Conservation (phyloP, 192 early-diverging fungal species). For the Obelidium mucronatum region DNA sequence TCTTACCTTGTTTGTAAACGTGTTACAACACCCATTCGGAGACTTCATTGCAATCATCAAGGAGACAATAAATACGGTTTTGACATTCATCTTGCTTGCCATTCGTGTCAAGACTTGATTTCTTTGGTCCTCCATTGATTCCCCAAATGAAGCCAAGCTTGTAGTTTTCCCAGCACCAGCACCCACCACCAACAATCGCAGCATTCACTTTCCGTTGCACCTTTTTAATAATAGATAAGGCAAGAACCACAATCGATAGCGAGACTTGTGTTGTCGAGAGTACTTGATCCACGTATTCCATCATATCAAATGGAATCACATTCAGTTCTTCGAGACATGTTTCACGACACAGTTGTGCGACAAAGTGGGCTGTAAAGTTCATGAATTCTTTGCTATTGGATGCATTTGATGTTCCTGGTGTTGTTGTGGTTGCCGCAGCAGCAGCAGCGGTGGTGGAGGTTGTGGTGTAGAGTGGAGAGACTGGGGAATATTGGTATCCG, state of each 20-base stretch:
- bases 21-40: constrained; percentile 33
- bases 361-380: constrained; percentile 9
- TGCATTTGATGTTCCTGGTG: neutral
- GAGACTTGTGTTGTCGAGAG: constrained; percentile 21
- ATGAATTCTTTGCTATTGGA: constrained; percentile 10
- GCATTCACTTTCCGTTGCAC: constrained; percentile 10
- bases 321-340: neutral
- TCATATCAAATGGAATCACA: neutral
- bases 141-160: neutral
- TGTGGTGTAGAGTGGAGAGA: neutral
- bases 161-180: neutral
- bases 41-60: constrained; percentile 41
- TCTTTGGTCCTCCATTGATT: neutral
- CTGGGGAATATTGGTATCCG: no score
- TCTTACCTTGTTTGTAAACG: constrained; percentile 30
- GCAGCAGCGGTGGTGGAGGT: neutral
- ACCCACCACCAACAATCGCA: neutral
- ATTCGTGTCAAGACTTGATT: neutral
- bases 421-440: neutral
- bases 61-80: constrained; percentile 10
- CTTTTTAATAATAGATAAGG: neutral
- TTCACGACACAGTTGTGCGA: neutral
- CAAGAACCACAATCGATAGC: constrained; percentile 11
- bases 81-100: neutral
- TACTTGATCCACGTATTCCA: neutral